A percentile compares a stretch with the other conserved stretches of the same genome.
phyloP scores from a whole-genome alignment of 2,329 filamentous ascomycete species.

The Scedosporium apiospermum region DNA sequence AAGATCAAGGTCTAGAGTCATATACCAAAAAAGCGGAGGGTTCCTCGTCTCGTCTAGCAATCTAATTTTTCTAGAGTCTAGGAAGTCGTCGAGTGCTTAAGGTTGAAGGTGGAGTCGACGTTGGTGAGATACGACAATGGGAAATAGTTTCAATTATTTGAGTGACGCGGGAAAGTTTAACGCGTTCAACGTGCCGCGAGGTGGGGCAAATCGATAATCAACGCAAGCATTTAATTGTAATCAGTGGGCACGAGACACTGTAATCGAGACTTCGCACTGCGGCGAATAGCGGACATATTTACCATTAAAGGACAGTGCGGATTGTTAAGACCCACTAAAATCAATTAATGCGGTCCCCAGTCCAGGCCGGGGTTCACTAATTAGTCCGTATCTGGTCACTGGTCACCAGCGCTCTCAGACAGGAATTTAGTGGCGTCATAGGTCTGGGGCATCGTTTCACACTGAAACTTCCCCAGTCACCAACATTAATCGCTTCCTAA shows the following conservation, averaged over 20 bases:
- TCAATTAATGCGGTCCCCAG: background rate
- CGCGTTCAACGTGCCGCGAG: constrained; percentile 2
- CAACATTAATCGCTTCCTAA: no score
- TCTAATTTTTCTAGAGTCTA: no score
- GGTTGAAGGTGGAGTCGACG: no score
- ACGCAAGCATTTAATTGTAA: no score
- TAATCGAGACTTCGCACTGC: background rate
- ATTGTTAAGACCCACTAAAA: background rate
- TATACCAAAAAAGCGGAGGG: no score
- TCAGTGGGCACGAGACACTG: background rate
- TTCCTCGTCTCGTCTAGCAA: no score
- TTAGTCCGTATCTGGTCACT: no score
- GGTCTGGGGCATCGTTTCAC: no score
- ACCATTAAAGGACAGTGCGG: background rate
- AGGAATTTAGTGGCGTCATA: no score
- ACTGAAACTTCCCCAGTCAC: no score
- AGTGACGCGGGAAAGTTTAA: background rate
- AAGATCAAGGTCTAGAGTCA: background rate
- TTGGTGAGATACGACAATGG: background rate
- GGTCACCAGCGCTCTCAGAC: no score
- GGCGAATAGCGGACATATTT: background rate
- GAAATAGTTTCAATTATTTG: background rate
- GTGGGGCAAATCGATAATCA: background rate
- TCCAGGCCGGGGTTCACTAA: background rate
- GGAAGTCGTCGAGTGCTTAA: no score